Evolutionary conservation across 164 flowering plant genomes (phyloP), one percentile per base, ranked within the genome.

Genomic region (Chimonanthus salicifolius): DNA sequence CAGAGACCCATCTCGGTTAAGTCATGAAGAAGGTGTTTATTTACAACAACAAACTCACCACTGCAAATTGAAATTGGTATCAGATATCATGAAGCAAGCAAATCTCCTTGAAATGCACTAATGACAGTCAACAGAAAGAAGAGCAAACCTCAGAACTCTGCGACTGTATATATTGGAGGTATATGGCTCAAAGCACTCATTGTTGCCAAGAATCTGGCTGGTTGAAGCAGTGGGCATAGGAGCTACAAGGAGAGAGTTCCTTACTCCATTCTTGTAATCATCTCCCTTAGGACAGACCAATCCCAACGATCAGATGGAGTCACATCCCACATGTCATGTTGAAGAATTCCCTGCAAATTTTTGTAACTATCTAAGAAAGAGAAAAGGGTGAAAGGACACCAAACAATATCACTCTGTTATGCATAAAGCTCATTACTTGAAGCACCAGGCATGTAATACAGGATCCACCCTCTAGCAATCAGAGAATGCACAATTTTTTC

Each of bases 221-320:
- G 99, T 95, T 72, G 99, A 95, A 68, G 99, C 99, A 82, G 99
- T 95, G 6, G 99, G 99, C 99, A 94, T 95, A 5, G 97, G 97
- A 33, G 97, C 97, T 21, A 96, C 81, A 70, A 93, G 93, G 77
- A 95, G 98, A 16, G 99, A 95, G 77, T 95, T 95, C 72, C 97
- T 83, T 43, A 93, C 78, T 11, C 98, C 99, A 85, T 86, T 82
- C 47, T 78, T 80, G 7, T 86, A 77, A 93, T 86, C 85, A 73
- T 87, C 49, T 85, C 76, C 75, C 94, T 83, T 47, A 95, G 86
- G 66, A 85, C 85, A 78, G 58, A 73, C 99, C 99, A 95, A 77
- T 93, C 88, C 99, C 98, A 95, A 50, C 87, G 80, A 76, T 84
- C 78, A 47, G 99, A 95, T 66, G 96, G 94, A 58, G 84, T 86